A percentile compares a stretch with the other conserved stretches of the same genome.
Conservation (phyloP, 192 early-diverging fungal genomes). For the Mortierella alpina region DNA sequence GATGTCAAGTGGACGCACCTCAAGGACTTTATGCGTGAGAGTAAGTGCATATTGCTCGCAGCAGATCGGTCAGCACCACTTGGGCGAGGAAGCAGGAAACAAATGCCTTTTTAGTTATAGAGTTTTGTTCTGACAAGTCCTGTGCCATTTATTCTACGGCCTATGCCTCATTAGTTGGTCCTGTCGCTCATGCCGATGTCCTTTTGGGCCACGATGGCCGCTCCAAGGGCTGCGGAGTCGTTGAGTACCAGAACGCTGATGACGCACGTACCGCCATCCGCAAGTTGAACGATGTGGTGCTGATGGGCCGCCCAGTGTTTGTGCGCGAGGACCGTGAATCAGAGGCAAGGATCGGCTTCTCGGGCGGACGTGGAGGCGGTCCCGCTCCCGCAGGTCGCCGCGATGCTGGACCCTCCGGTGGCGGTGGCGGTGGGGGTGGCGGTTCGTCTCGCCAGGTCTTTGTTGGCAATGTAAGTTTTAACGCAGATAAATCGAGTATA, state of each 20-base stretch:
- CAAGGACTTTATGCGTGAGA: conserved; percentile 85
- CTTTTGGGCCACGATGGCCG: conserved; percentile 65
- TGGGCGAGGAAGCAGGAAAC: no score
- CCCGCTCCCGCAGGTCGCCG: background rate
- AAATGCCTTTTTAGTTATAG: no score
- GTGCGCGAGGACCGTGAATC: conserved; percentile 82
- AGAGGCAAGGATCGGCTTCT: conserved; percentile 57
- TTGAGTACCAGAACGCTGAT: conserved; percentile 80
- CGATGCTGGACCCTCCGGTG: conserved; percentile 8
- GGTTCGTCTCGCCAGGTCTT: conserved; percentile 59
- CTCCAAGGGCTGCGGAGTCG: conserved; percentile 81
- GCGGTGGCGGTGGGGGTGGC: no score
- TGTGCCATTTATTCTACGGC: no score
- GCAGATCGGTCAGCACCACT: no score
- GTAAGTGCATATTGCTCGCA: conserved; percentile 41
- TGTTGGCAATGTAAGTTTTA: conserved; percentile 69
- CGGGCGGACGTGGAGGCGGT: conserved; percentile 23
- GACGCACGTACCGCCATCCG: conserved; percentile 81
- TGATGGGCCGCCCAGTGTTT: conserved; percentile 82
- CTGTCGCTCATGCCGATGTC: conserved; percentile 83
- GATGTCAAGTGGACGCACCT: conserved; percentile 80
- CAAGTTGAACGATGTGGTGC: conserved; percentile 69
- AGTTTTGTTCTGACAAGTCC: no score
- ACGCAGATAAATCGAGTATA: no score
- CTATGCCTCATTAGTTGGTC: conserved; percentile 65